Percentiles rank a stretch among this genome's conserved stretches.
Evolutionary conservation across 345 rosid genomes (phyloP).

Genomic region (Populus pruinosa): DNA sequence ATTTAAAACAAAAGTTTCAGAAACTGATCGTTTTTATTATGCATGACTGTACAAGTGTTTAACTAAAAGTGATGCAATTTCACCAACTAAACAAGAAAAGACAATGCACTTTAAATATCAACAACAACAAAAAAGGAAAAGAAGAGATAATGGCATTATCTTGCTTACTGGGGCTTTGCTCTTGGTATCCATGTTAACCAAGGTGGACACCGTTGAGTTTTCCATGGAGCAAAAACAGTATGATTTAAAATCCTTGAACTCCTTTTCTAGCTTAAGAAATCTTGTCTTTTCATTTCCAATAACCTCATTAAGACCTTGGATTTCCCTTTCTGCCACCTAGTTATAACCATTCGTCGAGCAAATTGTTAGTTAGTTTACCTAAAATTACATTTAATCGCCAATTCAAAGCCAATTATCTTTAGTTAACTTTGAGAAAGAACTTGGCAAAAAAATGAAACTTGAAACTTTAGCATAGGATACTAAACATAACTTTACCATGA

Average conservation of each 20-base stretch:
- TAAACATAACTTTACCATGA: constrained; percentile 43
- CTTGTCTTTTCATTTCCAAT: constrained; percentile 50
- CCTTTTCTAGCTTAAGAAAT: constrained; percentile 48
- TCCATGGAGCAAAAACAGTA: constrained; percentile 34
- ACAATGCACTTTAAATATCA: background rate
- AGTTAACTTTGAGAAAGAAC: background rate
- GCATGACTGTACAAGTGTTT: background rate
- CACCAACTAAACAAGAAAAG: background rate
- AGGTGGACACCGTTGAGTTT: constrained; percentile 22
- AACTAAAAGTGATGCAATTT: background rate
- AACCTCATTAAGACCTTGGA: constrained; percentile 44
- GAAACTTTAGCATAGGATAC: background rate
- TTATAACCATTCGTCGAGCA: constrained; percentile 3
- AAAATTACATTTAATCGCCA: constrained; percentile 2
- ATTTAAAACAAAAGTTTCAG: background rate
- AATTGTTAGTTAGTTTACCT: background rate
- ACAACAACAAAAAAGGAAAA: background rate
- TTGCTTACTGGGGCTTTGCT: constrained; percentile 16
- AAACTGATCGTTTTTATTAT: background rate
- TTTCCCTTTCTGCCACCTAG: constrained; percentile 69
- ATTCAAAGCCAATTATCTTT: background rate
- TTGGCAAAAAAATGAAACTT: background rate
- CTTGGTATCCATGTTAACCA: constrained; percentile 21
- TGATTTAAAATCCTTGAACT: constrained; percentile 46
- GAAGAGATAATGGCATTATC: background rate